Evolutionary conservation across 2,329 filamentous ascomycete genomes (phyloP).

Genomic region (Sporothrix euskadiensis): DNA sequence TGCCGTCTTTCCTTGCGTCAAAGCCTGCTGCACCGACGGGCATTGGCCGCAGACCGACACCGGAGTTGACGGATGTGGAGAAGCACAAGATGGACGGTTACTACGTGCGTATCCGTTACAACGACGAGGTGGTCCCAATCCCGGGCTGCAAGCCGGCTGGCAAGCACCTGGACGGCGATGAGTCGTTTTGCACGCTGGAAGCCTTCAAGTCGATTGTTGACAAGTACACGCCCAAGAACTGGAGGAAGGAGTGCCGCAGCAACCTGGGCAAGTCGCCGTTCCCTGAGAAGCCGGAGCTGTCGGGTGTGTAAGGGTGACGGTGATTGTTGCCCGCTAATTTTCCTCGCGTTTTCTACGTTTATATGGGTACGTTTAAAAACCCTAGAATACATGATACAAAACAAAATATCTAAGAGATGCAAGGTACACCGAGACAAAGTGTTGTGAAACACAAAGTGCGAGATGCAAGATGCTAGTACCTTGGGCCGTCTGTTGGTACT

Average conservation of each 20-base stretch:
- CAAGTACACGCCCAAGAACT: conserved; percentile 80
- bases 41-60: conserved; percentile 62
- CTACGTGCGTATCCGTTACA: conserved; percentile 89
- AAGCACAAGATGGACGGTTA: conserved; percentile 67
- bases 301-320: conserved; percentile 33
- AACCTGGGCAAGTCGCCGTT: conserved; percentile 49
- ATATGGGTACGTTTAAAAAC: neutral
- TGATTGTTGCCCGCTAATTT: neutral
- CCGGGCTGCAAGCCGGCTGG: conserved; percentile 76
- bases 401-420: neutral
- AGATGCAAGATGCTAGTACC: neutral
- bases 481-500: neutral
- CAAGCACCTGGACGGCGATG: conserved; percentile 83
- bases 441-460: neutral
- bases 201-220: conserved; percentile 94
- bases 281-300: conserved; percentile 53
- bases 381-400: neutral
- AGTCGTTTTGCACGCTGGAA: conserved; percentile 85
- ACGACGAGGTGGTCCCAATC: conserved; percentile 77
- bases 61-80: conserved; percentile 58
- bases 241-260: conserved; percentile 60
- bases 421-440: neutral
- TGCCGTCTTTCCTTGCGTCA: conserved; percentile 39
- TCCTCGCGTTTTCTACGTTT: neutral
- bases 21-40: conserved; percentile 40